phyloP scores from a whole-genome alignment of 2,329 filamentous ascomycete genomes.

The Cylindrodendrum hubeiense region DNA sequence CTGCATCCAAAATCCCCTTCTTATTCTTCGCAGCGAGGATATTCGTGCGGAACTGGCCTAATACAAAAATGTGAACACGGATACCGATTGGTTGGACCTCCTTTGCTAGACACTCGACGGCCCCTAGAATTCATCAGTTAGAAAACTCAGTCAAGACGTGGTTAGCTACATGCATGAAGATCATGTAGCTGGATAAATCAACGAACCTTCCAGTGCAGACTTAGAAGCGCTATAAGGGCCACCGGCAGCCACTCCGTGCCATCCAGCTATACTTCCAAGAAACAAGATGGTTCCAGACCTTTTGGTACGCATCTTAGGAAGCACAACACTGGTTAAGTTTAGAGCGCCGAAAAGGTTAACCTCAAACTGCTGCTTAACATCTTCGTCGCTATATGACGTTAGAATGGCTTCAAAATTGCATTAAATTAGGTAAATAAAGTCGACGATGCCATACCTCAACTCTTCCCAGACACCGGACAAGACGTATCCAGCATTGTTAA shows the following conservation, averaged over 20 bases:
- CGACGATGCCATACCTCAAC: background rate
- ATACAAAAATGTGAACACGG: conserved; percentile 5
- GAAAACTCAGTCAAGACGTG: background rate
- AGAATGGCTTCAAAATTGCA: background rate
- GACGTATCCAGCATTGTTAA: conserved; percentile 23
- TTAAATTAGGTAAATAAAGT: background rate
- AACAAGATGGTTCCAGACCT: background rate
- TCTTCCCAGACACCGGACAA: conserved; percentile 23
- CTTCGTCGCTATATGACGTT: background rate
- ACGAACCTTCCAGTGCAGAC: conserved; percentile 15
- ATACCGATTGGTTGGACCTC: conserved; percentile 2
- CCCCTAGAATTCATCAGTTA: background rate
- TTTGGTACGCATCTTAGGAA: conserved; percentile 4
- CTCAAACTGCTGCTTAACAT: background rate
- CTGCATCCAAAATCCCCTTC: background rate
- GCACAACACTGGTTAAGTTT: background rate
- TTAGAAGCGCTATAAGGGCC: conserved; percentile 9
- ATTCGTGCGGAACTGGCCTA: conserved; percentile 5
- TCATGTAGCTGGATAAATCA: background rate
- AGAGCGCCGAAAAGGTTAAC: conserved; percentile 4
- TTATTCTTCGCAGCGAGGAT: conserved; percentile 1
- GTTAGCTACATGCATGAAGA: no score
- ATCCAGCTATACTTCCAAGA: conserved; percentile 16
- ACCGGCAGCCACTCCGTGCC: conserved; percentile 2
- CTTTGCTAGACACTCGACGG: background rate